Evolutionary conservation across 305 asterid genomes (phyloP), one percentile per base, ranked within the genome.

Genomic region (Rubia balearica): DNA sequence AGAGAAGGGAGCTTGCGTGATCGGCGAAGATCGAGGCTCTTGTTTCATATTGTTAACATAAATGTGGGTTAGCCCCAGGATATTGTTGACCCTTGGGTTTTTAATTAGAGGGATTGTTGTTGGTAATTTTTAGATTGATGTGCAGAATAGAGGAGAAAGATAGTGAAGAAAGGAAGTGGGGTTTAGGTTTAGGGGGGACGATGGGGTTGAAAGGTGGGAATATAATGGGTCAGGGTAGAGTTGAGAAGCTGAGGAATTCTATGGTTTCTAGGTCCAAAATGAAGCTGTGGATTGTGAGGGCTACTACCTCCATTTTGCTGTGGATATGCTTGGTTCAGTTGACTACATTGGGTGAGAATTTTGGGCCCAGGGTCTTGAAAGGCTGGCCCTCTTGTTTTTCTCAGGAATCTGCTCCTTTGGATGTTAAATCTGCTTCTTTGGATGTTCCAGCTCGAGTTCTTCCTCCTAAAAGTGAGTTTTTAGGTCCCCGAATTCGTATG

Each of bases 391-490:
- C 95, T 74, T 87, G 91, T 79, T 86, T 64, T 66, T 72, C 71
- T 41, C 79, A 67, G 13, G 82, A 74, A 14, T 71, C 79, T 3
- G 60, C 81, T 63, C 68, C 65, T 19, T 63, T 75, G 71, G 78
- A 75, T 69, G 78, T 75, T 42, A 62, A 75, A 69, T 75, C 78
- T 62, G 74, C 71, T 7, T 74, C 74, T 2, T 74, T 69, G 69
- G 78, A 85, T 10, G 78, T 85, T 61, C 87, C 88, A 36, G 76
- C 76, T 43, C 83, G 85, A 76, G 86, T 90, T 83, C 87, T 90
- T 63, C 98, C 97, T 8, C 97, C 97, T 5, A 93, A 93, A 84
- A 88, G 98, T 93, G 82, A 90, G 27, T 24, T 24, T 24, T 24
- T 24, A 24, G 27, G 98, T 84, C 51, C 33, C 43, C 30, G 12